Percentiles rank a stretch among this genome's conserved stretches.
Conservation (phyloP, 2,329 filamentous ascomycete species). For the Fusarium albosuccineum region DNA sequence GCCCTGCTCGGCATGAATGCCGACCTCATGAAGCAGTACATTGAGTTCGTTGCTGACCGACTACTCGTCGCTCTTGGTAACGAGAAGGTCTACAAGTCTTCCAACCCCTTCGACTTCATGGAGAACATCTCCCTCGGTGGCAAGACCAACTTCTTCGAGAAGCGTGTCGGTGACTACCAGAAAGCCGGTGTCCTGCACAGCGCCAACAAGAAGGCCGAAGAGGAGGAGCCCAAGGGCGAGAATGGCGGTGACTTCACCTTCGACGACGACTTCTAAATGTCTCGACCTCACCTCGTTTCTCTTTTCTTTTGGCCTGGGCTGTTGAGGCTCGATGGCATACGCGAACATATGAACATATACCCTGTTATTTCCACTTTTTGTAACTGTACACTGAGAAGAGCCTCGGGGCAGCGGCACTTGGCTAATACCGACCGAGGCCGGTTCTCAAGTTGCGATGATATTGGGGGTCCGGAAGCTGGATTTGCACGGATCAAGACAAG, state of each 20-base stretch:
- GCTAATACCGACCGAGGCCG: slow-evolving; percentile 22
- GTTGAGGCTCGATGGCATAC: slow-evolving; percentile 4
- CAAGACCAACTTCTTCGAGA: slow-evolving; percentile 99
- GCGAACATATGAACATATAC: slow-evolving; percentile 43
- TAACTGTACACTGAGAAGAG: slow-evolving; percentile 42
- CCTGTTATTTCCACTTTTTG: slow-evolving; percentile 40
- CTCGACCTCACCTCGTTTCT: slow-evolving; percentile 24
- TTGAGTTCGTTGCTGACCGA: slow-evolving; percentile 98
- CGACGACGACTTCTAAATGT: slow-evolving; percentile 92
- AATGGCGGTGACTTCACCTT: slow-evolving; percentile 88
- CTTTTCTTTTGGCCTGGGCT: slow-evolving; percentile 15
- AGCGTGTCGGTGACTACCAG: slow-evolving; percentile 99
- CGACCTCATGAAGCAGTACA: slow-evolving; percentile 98
- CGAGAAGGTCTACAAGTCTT: slow-evolving; percentile 89
- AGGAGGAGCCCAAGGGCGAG: slow-evolving; percentile 64
- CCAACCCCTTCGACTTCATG: slow-evolving; percentile 99
- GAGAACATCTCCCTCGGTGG: slow-evolving; percentile 98
- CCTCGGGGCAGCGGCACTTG: slow-evolving; percentile 38
- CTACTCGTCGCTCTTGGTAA: slow-evolving; percentile 94
- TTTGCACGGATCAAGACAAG: slow-evolving; percentile 29
- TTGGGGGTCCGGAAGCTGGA: slow-evolving; percentile 39
- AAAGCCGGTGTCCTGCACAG: slow-evolving; percentile 99
- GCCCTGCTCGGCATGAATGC: slow-evolving; percentile 98
- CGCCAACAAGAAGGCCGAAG: slow-evolving; percentile 75
- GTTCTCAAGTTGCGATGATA: slow-evolving; percentile 26